Percentiles rank a stretch among this genome's conserved stretches.
Conservation (phyloP, 495 filamentous ascomycete species). For the Penicillium riverlandense region DNA sequence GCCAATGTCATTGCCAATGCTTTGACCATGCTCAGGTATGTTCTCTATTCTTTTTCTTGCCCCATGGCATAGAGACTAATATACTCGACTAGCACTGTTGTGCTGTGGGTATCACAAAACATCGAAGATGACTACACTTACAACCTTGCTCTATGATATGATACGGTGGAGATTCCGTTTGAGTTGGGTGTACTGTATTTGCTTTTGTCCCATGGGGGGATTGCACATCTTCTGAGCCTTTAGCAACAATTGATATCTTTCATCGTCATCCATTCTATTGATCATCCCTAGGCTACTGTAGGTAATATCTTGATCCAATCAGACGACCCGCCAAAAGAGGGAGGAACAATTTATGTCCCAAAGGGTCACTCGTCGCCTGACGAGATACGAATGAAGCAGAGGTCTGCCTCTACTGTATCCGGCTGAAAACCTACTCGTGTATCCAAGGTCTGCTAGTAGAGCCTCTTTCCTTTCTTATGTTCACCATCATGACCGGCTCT, state of each 20-base stretch:
- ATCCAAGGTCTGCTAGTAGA: too few species aligned
- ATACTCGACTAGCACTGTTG: slow-evolving; percentile 55
- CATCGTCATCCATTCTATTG: too few species aligned
- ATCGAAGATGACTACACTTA: slow-evolving; percentile 99
- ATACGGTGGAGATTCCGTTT: not conserved
- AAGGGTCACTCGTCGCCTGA: too few species aligned
- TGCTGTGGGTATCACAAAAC: slow-evolving; percentile 96
- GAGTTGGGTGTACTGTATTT: not conserved
- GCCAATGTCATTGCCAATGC: slow-evolving; percentile 87
- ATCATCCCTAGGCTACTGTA: too few species aligned
- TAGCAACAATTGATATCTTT: not conserved
- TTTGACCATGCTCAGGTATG: slow-evolving; percentile 79
- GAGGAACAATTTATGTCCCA: too few species aligned
- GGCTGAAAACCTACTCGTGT: too few species aligned
- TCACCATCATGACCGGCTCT: too few species aligned
- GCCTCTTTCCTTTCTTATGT: too few species aligned
- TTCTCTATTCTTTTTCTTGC: slow-evolving; percentile 3
- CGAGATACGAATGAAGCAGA: too few species aligned
- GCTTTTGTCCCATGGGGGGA: not conserved
- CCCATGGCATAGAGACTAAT: slow-evolving; percentile 6
- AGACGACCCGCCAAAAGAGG: too few species aligned
- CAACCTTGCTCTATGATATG: slow-evolving; percentile 68
- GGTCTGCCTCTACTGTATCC: too few species aligned
- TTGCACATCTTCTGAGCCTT: not conserved
- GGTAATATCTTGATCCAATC: too few species aligned